These are phyloP conservation scores for Verticillium zaregamsianum DNA, from an alignment of 2,329 filamentous ascomycete genomes.

Conservation along the genomic window DNA sequence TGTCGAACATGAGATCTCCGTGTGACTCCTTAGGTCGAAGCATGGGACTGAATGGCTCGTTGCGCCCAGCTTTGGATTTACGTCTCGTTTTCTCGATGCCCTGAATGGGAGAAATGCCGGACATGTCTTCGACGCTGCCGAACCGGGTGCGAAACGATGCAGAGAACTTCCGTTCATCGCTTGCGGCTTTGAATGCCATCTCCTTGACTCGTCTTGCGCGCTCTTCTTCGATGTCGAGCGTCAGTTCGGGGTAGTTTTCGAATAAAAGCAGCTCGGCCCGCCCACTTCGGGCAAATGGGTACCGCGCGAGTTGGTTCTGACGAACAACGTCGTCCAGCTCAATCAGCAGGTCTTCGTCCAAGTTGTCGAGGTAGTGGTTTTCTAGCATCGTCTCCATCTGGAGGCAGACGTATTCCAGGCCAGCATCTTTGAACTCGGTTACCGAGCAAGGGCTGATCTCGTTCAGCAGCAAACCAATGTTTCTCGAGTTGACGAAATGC, in stretches of 20 bases:
- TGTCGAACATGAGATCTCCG: constrained; percentile 83
- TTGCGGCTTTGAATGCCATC: constrained; percentile 63
- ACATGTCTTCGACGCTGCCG: constrained; percentile 61
- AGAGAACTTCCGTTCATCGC: constrained; percentile 56
- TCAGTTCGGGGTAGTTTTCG: constrained; percentile 60
- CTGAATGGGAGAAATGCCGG: constrained; percentile 30
- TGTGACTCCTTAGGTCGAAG: constrained; percentile 65
- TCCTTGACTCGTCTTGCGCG: constrained; percentile 68
- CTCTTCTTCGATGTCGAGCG: constrained; percentile 64
- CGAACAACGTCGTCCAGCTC: constrained; percentile 79
- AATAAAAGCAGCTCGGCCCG: constrained; percentile 63
- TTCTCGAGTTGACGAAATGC: constrained; percentile 78
- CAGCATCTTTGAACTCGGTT: constrained; percentile 80
- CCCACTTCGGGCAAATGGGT: constrained; percentile 74
- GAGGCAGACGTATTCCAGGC: constrained; percentile 84
- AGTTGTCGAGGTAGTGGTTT: constrained; percentile 78
- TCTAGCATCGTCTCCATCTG: constrained; percentile 91
- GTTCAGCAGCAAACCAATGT: constrained; percentile 81
- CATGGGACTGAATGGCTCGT: constrained; percentile 60
- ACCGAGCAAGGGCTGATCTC: constrained; percentile 81
- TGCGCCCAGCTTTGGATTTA: constrained; percentile 41
- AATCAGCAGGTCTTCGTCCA: constrained; percentile 77
- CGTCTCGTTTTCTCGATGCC: constrained; percentile 38
- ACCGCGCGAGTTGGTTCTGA: constrained; percentile 73
- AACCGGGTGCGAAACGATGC: constrained; percentile 57